These are phyloP conservation scores for Caloboletus firmus DNA, from an alignment of 1,284 basidiomycete species.

Conservation along the genomic window DNA sequence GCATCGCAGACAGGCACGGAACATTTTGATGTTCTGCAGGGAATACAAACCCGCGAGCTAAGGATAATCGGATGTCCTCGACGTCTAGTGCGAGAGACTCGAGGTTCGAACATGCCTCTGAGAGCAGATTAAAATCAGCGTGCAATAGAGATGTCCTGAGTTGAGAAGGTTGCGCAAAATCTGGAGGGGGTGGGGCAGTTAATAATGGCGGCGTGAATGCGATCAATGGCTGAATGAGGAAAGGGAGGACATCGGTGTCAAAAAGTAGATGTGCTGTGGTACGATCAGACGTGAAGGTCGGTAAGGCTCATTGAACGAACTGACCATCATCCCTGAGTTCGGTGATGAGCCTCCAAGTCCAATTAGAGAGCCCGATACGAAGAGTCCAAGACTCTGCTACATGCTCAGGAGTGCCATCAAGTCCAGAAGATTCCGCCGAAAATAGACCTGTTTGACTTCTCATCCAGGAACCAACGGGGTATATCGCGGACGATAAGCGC, in stretches of 20 bases:
- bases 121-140: slow-evolving; percentile 69
- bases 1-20: slow-evolving; percentile 60
- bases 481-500: slow-evolving; percentile 66
- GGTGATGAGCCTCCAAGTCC: slow-evolving; percentile 74
- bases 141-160: slow-evolving; percentile 55
- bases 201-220: slow-evolving; percentile 57
- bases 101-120: slow-evolving; percentile 70
- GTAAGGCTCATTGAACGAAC: slow-evolving; percentile 18
- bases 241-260: slow-evolving; percentile 59
- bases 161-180: slow-evolving; percentile 45
- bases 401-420: slow-evolving; percentile 27
- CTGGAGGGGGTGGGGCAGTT: slow-evolving; percentile 36
- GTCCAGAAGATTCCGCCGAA: slow-evolving; percentile 18
- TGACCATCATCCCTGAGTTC: slow-evolving; percentile 64
- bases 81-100: slow-evolving; percentile 77
- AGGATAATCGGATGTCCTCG: slow-evolving; percentile 65
- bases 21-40: slow-evolving; percentile 56
- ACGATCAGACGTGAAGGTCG: slow-evolving; percentile 11
- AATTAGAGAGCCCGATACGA: slow-evolving; percentile 63
- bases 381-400: slow-evolving; percentile 62
- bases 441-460: slow-evolving; percentile 30
- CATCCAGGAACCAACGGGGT: slow-evolving; percentile 66
- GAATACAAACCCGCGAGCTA: slow-evolving; percentile 65
- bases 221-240: slow-evolving; percentile 57
- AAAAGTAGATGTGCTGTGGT: slow-evolving; percentile 54